A percentile compares a stretch with the other conserved stretches of the same genome.
Evolutionary conservation across 108 stramenopile species (phyloP).

Genomic region (Cyclotella kingstonii): DNA sequence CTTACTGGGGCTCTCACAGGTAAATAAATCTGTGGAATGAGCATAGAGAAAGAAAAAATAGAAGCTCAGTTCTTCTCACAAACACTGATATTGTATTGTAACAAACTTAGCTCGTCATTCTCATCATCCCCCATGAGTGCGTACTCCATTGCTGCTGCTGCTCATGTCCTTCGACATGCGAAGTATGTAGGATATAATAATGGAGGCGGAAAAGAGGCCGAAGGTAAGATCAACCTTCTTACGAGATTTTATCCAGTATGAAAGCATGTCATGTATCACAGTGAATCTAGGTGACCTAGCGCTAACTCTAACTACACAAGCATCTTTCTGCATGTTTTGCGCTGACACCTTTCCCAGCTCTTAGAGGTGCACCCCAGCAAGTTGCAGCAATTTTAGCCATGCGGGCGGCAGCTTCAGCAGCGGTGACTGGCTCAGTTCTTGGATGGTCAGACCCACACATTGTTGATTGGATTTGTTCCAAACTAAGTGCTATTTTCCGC

Average conservation of each 20-base stretch:
- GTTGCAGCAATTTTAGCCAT: conserved; percentile 64
- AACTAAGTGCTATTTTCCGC: conserved; percentile 52
- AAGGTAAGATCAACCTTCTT: conserved; percentile 49
- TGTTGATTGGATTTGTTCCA: conserved; percentile 48
- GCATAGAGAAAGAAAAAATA: background rate
- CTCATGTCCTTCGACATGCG: conserved; percentile 58
- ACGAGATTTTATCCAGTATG: background rate
- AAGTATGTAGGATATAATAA: conserved; percentile 48
- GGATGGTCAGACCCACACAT: conserved; percentile 76
- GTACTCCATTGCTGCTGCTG: conserved; percentile 62
- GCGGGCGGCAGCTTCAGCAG: conserved; percentile 11
- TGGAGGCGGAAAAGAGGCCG: conserved; percentile 60
- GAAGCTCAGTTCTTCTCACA: background rate
- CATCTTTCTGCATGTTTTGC: too few species aligned
- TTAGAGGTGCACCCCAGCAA: conserved; percentile 65
- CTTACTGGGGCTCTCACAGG: conserved; percentile 22
- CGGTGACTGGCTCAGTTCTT: conserved; percentile 25
- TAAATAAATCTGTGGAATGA: too few species aligned
- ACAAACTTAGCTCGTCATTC: background rate
- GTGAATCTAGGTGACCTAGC: too few species aligned
- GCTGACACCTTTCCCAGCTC: conserved; percentile 12
- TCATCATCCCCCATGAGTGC: conserved; percentile 67
- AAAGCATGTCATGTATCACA: background rate
- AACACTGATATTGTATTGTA: background rate
- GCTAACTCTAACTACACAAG: too few species aligned